phyloP scores from a whole-genome alignment of 495 filamentous ascomycete species.

The Bacidia gigantensis region DNA sequence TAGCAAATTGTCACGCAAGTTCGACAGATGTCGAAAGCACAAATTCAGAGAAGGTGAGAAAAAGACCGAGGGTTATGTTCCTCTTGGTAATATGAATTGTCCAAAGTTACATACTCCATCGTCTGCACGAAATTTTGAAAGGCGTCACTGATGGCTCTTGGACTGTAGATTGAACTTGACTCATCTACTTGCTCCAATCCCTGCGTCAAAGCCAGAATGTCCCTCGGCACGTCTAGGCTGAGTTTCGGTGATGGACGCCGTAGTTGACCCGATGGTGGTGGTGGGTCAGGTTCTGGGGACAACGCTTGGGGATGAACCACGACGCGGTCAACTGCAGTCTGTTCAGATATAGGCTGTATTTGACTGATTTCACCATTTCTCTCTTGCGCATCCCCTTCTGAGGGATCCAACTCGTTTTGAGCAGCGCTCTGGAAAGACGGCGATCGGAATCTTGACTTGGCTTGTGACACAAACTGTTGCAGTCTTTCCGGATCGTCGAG shows the following conservation, averaged over 20 bases:
- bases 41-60: no score
- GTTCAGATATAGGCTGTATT: no score
- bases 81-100: no score
- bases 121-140: conserved; percentile 1
- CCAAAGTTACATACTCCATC: background rate
- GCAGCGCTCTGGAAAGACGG: background rate
- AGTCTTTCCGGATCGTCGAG: conserved; percentile 3
- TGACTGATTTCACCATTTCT: no score
- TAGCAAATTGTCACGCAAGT: background rate
- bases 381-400: background rate
- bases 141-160: conserved; percentile 2
- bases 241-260: background rate
- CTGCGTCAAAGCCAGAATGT: background rate
- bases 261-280: no score
- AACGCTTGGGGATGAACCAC: no score
- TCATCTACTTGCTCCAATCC: background rate
- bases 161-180: background rate
- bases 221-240: background rate
- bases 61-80: no score
- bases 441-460: background rate
- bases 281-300: no score
- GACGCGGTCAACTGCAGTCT: no score
- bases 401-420: background rate
- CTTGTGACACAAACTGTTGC: conserved; percentile 3
- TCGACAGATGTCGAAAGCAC: no score